A percentile compares a stretch with the other conserved stretches of the same genome.
phyloP scores from a whole-genome alignment of 1,139 yeast species.

The Trichomonascaceae sp. region DNA sequence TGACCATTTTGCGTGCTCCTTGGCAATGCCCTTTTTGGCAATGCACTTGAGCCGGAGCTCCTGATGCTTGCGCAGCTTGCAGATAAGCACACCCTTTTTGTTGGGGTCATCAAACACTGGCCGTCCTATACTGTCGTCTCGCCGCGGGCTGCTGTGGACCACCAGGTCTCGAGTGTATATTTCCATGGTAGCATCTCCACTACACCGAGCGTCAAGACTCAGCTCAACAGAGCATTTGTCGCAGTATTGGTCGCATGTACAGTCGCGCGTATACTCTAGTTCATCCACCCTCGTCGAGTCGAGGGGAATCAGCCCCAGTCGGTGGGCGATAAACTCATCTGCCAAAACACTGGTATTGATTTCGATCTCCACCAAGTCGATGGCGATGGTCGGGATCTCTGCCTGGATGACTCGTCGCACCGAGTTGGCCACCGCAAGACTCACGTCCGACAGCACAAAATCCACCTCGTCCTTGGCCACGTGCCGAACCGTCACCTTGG shows the following conservation, averaged over 20 bases:
- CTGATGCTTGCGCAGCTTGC: conserved; percentile 88
- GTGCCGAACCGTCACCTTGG: conserved; percentile 80
- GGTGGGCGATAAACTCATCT: conserved; percentile 88
- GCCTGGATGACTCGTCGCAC: conserved; percentile 84
- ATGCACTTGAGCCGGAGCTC: conserved; percentile 80
- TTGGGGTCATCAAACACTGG: conserved; percentile 75
- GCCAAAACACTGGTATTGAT: conserved; percentile 89
- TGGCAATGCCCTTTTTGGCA: conserved; percentile 95
- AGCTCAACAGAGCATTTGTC: conserved; percentile 86
- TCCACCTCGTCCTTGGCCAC: conserved; percentile 81
- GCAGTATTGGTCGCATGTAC: conserved; percentile 97
- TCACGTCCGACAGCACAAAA: conserved; percentile 77
- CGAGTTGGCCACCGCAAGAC: conserved; percentile 85
- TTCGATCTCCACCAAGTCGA: conserved; percentile 91
- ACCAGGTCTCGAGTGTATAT: conserved; percentile 76
- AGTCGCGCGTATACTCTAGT: conserved; percentile 66
- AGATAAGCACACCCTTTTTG: conserved; percentile 72
- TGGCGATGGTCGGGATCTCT: conserved; percentile 90
- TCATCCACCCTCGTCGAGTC: conserved; percentile 71
- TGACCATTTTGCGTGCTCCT: conserved; percentile 98
- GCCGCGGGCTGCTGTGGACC: conserved; percentile 33
- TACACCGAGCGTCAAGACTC: conserved; percentile 77
- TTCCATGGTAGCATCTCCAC: conserved; percentile 74
- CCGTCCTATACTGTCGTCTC: conserved; percentile 39
- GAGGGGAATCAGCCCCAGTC: conserved; percentile 84